Evolutionary conservation across 1,284 basidiomycete species (phyloP).

Genomic region (Porodaedalea pini): DNA sequence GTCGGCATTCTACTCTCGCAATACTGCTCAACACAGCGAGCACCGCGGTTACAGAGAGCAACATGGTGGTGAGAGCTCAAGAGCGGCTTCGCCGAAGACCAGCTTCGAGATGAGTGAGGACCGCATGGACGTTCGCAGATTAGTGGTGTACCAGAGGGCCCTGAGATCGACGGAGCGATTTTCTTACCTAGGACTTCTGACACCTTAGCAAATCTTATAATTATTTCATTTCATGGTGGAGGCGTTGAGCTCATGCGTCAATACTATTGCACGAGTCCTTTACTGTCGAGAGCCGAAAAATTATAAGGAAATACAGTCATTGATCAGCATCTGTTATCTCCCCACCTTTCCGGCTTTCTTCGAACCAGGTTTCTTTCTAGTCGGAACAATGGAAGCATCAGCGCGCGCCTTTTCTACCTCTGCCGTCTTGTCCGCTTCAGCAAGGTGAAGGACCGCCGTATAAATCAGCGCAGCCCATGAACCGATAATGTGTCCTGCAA

Average conservation of each 20-base stretch:
- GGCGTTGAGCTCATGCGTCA: no score
- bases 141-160: not conserved
- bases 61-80: constrained; percentile 1
- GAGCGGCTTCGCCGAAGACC: not conserved
- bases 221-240: no score
- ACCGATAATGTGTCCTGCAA: constrained; percentile 65
- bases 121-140: not conserved
- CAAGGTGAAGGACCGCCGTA: constrained; percentile 43
- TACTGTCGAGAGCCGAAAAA: no score
- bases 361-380: not conserved
- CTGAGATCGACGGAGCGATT: not conserved
- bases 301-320: not conserved
- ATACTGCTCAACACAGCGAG: not conserved
- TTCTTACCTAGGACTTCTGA: not conserved
- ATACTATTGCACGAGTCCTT: no score
- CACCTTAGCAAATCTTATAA: no score
- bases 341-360: not conserved
- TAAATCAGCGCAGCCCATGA: constrained; percentile 54
- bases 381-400: not conserved
- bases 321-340: not conserved
- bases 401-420: constrained; percentile 1
- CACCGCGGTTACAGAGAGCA: not conserved
- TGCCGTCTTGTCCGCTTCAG: constrained; percentile 31
- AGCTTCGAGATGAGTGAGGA: not conserved
- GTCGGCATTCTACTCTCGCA: not conserved